Conservation (phyloP, 305 asterid species). For the Solanum aculeatissimum region DNA sequence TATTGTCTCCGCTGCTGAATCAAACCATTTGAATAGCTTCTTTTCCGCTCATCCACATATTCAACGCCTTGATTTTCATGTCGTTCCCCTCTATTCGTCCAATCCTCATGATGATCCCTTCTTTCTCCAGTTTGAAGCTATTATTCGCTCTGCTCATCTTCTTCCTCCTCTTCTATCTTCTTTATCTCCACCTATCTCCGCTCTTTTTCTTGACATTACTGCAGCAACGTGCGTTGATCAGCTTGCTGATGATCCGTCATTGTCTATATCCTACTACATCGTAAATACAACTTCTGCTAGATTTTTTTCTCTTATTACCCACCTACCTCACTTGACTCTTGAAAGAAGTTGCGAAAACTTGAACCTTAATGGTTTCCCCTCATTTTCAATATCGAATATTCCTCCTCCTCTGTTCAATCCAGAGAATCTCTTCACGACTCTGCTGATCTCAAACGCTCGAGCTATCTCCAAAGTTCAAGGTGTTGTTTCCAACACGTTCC, state of each 20-base stretch:
- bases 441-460: conserved; percentile 11
- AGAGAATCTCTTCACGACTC: conserved; percentile 14
- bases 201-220: conserved; percentile 16
- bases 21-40: background rate
- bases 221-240: conserved; percentile 11
- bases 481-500: conserved; percentile 36
- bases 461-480: conserved; percentile 23
- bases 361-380: conserved; percentile 20
- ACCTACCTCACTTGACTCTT: conserved; percentile 21
- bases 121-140: conserved; percentile 9
- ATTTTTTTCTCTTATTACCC: conserved; percentile 26
- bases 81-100: background rate
- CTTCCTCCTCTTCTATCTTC: conserved; percentile 14
- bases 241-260: conserved; percentile 3
- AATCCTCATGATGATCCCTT: conserved; percentile 19
- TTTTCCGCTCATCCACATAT: conserved; percentile 9
- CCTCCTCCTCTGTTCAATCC: conserved; percentile 37
- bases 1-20: conserved; percentile 1
- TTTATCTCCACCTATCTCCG: conserved; percentile 2
- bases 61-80: conserved; percentile 18
- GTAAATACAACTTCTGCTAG: conserved; percentile 33
- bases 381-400: conserved; percentile 6
- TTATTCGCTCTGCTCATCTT: conserved; percentile 6
- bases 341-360: background rate
- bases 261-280: conserved; percentile 8